Evolutionary conservation across 164 flowering plant species (phyloP).

Genomic region (Kalanchoe fedtschenkoi): DNA sequence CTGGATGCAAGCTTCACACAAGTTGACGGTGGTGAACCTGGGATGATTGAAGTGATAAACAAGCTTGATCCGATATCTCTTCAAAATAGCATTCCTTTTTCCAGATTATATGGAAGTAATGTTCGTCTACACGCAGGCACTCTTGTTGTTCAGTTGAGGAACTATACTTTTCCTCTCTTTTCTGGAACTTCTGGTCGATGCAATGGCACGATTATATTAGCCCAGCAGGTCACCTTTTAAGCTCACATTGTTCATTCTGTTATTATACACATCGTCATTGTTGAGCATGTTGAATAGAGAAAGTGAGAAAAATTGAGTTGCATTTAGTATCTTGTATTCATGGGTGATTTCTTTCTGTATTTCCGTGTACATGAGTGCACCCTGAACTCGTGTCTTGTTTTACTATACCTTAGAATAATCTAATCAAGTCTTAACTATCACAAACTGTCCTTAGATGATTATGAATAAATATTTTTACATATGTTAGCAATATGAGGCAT

Average conservation of each 20-base stretch:
- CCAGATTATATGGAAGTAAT: constrained; percentile 72
- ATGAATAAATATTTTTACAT: neutral
- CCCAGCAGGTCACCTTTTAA: constrained; percentile 77
- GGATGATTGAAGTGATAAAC: constrained; percentile 78
- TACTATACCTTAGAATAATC: neutral
- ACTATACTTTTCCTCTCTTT: constrained; percentile 74
- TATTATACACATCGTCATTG: neutral
- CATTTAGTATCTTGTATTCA: neutral
- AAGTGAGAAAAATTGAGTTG: neutral
- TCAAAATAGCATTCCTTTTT: constrained; percentile 73
- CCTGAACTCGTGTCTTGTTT: neutral
- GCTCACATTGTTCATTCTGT: neutral
- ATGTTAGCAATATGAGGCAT: no score
- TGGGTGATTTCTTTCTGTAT: neutral
- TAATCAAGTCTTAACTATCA: neutral
- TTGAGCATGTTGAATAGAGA: neutral
- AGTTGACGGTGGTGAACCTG: constrained; percentile 84
- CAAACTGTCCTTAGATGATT: neutral
- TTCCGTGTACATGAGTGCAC: neutral
- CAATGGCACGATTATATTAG: constrained; percentile 79
- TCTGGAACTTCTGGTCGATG: constrained; percentile 71
- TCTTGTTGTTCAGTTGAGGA: constrained; percentile 61
- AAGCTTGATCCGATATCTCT: constrained; percentile 73
- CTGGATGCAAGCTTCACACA: constrained; percentile 57
- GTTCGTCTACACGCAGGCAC: constrained; percentile 48